Evolutionary conservation across 768 basidiomycete genomes (phyloP).

Genomic region (Ephemerocybe angulata): DNA sequence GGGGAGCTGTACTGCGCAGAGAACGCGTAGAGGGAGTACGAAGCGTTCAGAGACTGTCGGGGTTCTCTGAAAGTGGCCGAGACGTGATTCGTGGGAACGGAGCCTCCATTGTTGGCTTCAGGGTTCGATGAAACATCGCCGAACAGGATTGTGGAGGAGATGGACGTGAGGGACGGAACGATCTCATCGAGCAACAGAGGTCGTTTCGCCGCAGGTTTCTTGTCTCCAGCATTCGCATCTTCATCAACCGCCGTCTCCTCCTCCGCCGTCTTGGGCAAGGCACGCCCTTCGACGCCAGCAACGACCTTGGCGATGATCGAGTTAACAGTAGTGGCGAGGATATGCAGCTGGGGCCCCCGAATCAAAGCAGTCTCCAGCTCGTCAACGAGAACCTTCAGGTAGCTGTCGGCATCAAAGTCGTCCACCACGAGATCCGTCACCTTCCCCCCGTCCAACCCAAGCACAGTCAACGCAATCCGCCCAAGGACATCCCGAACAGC

Average conservation of each 20-base stretch:
- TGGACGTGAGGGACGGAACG: constrained; percentile 3
- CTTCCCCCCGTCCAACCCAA: neutral
- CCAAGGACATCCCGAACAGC: constrained; percentile 58
- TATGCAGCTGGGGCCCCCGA: constrained; percentile 92
- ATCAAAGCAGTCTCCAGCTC: constrained; percentile 82
- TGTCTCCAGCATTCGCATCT: neutral
- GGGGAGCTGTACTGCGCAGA: constrained; percentile 74
- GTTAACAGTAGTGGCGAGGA: constrained; percentile 82
- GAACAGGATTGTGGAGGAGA: constrained; percentile 8
- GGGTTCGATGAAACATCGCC: constrained; percentile 6
- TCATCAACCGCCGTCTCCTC: neutral
- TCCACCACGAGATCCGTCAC: neutral
- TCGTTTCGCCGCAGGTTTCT: neutral
- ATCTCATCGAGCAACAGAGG: constrained; percentile 6
- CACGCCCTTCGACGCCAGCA: constrained; percentile 26
- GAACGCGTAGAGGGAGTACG: constrained; percentile 9
- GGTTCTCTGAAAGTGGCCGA: constrained; percentile 10
- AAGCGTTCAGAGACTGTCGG: constrained; percentile 5
- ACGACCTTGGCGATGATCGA: constrained; percentile 81
- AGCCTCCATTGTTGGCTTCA: neutral
- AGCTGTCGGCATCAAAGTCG: constrained; percentile 21
- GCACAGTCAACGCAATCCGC: constrained; percentile 8
- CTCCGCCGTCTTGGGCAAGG: neutral
- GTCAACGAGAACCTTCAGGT: constrained; percentile 68
- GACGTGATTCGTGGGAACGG: constrained; percentile 4